A percentile compares a stretch with the other conserved stretches of the same genome.
phyloP scores from a whole-genome alignment of 768 basidiomycete genomes.

The Panaeolus papilionaceus region DNA sequence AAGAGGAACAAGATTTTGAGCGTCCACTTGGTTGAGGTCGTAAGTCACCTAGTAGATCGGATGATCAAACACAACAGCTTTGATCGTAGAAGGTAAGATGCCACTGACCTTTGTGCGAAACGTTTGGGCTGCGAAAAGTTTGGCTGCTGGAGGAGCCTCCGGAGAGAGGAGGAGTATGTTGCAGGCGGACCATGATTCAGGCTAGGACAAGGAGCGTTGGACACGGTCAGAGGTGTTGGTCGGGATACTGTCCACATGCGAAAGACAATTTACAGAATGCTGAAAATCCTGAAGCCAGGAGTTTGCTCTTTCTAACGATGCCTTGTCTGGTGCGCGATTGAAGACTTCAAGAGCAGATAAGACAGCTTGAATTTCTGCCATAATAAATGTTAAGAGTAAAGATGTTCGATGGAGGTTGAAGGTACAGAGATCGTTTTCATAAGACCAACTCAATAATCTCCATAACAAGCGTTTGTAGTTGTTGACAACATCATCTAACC shows the following conservation, averaged over 20 bases:
- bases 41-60: slow-evolving; percentile 80
- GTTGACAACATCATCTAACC: slow-evolving; percentile 36
- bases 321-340: slow-evolving; percentile 80
- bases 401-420: slow-evolving; percentile 24
- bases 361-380: slow-evolving; percentile 76
- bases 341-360: slow-evolving; percentile 84
- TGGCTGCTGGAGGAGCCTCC: slow-evolving; percentile 79
- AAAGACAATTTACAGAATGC: slow-evolving; percentile 94
- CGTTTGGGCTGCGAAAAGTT: slow-evolving; percentile 96
- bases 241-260: slow-evolving; percentile 69
- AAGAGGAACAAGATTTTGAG: slow-evolving; percentile 73
- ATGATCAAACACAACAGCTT: slow-evolving; percentile 33
- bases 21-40: slow-evolving; percentile 89
- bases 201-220: slow-evolving; percentile 75
- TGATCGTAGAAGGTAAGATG: slow-evolving; percentile 19
- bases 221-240: slow-evolving; percentile 71
- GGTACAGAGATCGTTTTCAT: slow-evolving; percentile 22
- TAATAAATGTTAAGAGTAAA: slow-evolving; percentile 36
- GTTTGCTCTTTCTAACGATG: slow-evolving; percentile 86
- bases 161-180: slow-evolving; percentile 87
- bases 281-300: slow-evolving; percentile 98
- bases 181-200: slow-evolving; percentile 96
- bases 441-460: slow-evolving; percentile 19
- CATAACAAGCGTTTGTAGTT: slow-evolving; percentile 40
- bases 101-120: slow-evolving; percentile 87